phyloP scores from a whole-genome alignment of 805 yeast genomes.

The Teunomyces cretensis region DNA sequence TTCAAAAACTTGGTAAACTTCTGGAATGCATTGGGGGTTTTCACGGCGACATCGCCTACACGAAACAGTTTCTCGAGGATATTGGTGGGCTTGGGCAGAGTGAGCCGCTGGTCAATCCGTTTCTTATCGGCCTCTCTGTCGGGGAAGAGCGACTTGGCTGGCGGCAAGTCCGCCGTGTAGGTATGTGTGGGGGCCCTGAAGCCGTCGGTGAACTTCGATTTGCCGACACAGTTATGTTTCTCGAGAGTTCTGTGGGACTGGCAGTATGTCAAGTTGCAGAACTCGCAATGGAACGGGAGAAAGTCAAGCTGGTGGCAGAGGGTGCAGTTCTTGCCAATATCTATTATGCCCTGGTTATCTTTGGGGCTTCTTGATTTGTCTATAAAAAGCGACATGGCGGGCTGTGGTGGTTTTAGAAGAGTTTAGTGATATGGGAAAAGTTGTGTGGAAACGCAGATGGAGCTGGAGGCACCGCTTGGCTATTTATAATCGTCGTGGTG shows the following conservation, averaged over 20 bases:
- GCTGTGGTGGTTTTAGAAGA: too few relatives aligned
- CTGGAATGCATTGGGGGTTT: conserved; percentile 22
- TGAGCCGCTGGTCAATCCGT: conserved; percentile 27
- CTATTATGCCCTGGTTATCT: conserved; percentile 41
- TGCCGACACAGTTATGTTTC: conserved; percentile 31
- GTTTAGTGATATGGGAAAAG: conserved; percentile 6
- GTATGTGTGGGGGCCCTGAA: conserved; percentile 7
- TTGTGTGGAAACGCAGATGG: conserved; percentile 8
- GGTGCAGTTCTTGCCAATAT: conserved; percentile 58
- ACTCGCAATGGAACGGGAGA: conserved; percentile 55
- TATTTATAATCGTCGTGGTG: conserved; percentile 6
- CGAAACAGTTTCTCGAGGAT: conserved; percentile 22
- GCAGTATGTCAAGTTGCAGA: conserved; percentile 48
- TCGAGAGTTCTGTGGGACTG: conserved; percentile 45
- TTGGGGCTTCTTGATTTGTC: conserved; percentile 20
- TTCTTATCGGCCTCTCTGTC: conserved; percentile 44
- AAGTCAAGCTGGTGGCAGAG: conserved; percentile 56
- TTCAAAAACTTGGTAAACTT: conserved; percentile 28
- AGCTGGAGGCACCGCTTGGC: not conserved
- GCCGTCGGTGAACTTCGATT: conserved; percentile 4
- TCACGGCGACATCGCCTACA: conserved; percentile 27
- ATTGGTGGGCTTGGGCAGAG: conserved; percentile 21
- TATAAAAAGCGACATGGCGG: conserved; percentile 13
- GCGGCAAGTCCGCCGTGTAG: conserved; percentile 22
- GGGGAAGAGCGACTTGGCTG: conserved; percentile 52